phyloP scores from a whole-genome alignment of 495 filamentous ascomycete genomes.

The Trichoderma asperelloides region DNA sequence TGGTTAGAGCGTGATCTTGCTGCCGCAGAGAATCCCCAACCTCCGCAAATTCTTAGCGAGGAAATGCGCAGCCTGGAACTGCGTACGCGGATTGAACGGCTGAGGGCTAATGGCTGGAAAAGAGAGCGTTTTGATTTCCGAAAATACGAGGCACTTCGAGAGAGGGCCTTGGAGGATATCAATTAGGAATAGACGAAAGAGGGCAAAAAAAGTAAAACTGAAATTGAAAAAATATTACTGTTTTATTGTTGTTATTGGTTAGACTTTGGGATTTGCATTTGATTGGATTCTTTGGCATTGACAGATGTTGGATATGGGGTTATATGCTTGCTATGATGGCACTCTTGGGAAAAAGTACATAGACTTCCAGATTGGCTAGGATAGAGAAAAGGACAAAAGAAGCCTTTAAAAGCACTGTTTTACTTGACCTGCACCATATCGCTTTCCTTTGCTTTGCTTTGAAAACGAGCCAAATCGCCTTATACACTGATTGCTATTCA shows the following conservation, averaged over 20 bases:
- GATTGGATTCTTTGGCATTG: background rate
- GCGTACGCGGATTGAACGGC: constrained; percentile 34
- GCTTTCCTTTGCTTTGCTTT: too few relatives aligned
- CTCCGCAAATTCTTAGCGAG: constrained; percentile 16
- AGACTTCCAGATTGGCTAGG: background rate
- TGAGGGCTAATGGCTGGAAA: constrained; percentile 37
- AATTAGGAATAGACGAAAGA: background rate
- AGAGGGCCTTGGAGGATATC: constrained; percentile 33
- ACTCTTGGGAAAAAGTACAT: background rate
- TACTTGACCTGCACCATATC: too few relatives aligned
- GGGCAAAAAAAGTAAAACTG: background rate
- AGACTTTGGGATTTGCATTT: background rate
- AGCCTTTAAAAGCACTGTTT: too few relatives aligned
- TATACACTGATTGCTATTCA: too few relatives aligned
- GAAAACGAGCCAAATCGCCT: too few relatives aligned
- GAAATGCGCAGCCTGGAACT: constrained; percentile 24
- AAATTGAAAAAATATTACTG: background rate
- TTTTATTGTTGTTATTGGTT: background rate
- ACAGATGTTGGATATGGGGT: background rate
- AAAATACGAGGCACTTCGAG: constrained; percentile 40
- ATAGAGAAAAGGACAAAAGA: background rate
- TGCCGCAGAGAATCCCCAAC: constrained; percentile 12
- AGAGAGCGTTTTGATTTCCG: constrained; percentile 40
- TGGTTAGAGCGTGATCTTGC: constrained; percentile 28
- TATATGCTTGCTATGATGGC: background rate